A percentile compares a stretch with the other conserved stretches of the same genome.
These are phyloP conservation scores for Backusella sp. DNA, from an alignment of 192 early-diverging fungal genomes.

Conservation along the genomic window DNA sequence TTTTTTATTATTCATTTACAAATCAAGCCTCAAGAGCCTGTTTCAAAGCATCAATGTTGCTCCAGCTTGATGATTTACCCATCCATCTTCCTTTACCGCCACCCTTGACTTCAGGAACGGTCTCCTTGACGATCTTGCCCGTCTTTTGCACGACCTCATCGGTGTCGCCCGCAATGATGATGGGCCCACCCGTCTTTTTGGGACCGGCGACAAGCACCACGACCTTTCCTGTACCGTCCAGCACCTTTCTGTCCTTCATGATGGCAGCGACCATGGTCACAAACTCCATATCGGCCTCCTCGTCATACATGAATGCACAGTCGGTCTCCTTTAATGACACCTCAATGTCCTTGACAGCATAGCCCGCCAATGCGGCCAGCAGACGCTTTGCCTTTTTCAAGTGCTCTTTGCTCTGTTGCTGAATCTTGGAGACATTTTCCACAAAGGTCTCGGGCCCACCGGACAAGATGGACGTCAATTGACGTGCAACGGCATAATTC, in stretches of 20 bases:
- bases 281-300: slow-evolving; percentile 52
- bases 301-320: slow-evolving; percentile 36
- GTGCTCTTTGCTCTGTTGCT: slow-evolving; percentile 31
- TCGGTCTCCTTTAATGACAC: slow-evolving; percentile 7
- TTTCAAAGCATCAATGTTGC: slow-evolving; percentile 32
- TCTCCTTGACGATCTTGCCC: slow-evolving; percentile 20
- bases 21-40: not conserved
- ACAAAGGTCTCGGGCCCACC: slow-evolving; percentile 43
- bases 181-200: slow-evolving; percentile 40
- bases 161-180: slow-evolving; percentile 39
- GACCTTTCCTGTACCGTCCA: slow-evolving; percentile 19
- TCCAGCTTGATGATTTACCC: slow-evolving; percentile 47
- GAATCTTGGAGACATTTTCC: slow-evolving; percentile 35
- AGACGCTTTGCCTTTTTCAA: slow-evolving; percentile 37
- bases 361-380: slow-evolving; percentile 37
- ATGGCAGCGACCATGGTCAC: slow-evolving; percentile 26
- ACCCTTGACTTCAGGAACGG: slow-evolving; percentile 42
- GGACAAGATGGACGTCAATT: slow-evolving; percentile 38
- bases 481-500: slow-evolving; percentile 33
- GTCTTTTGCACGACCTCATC: slow-evolving; percentile 40
- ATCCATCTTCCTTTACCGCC: slow-evolving; percentile 53
- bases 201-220: slow-evolving; percentile 43
- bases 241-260: slow-evolving; percentile 35
- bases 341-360: slow-evolving; percentile 34
- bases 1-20: not conserved